Conservation (phyloP, 495 filamentous ascomycete genomes). For the Hypomontagnella submonticulosa region DNA sequence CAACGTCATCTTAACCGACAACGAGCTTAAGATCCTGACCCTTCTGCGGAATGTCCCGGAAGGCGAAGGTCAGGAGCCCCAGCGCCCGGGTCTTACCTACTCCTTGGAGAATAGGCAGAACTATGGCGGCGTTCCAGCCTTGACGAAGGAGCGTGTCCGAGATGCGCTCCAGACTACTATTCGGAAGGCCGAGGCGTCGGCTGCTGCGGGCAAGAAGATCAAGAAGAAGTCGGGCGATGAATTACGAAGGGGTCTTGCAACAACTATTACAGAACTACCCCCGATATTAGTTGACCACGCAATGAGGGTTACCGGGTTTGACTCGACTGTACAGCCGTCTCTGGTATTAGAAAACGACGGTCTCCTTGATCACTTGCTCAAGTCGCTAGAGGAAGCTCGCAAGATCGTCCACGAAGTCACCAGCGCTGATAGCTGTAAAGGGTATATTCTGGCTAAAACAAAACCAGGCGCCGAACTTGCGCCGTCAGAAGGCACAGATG, state of each 20-base stretch:
- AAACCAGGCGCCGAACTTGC: slow-evolving; percentile 49
- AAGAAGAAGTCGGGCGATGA: slow-evolving; percentile 82
- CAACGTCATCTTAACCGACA: slow-evolving; percentile 91
- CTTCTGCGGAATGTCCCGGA: slow-evolving; percentile 82
- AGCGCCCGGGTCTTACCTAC: slow-evolving; percentile 81
- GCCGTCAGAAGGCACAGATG: slow-evolving; percentile 49
- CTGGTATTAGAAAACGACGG: slow-evolving; percentile 73
- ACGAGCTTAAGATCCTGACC: slow-evolving; percentile 78
- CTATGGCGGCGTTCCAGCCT: slow-evolving; percentile 73
- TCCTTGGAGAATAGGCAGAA: slow-evolving; percentile 85
- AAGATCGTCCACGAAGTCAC: slow-evolving; percentile 70
- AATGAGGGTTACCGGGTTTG: slow-evolving; percentile 73
- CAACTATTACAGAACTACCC: slow-evolving; percentile 85
- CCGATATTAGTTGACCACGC: slow-evolving; percentile 89
- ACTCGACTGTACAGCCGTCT: slow-evolving; percentile 70
- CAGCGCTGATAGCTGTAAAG: slow-evolving; percentile 67
- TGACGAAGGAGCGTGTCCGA: slow-evolving; percentile 77
- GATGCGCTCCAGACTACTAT: slow-evolving; percentile 74
- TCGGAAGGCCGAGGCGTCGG: slow-evolving; percentile 60
- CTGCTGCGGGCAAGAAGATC: slow-evolving; percentile 68
- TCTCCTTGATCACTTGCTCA: slow-evolving; percentile 71
- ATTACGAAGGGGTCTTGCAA: slow-evolving; percentile 79
- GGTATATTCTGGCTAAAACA: slow-evolving; percentile 88
- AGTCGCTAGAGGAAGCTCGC: slow-evolving; percentile 74
- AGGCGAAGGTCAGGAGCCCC: slow-evolving; percentile 77